Evolutionary conservation across 2,329 filamentous ascomycete species (phyloP), one percentile per base, ranked within the genome.

Genomic region (Aureobasidium uvarum): DNA sequence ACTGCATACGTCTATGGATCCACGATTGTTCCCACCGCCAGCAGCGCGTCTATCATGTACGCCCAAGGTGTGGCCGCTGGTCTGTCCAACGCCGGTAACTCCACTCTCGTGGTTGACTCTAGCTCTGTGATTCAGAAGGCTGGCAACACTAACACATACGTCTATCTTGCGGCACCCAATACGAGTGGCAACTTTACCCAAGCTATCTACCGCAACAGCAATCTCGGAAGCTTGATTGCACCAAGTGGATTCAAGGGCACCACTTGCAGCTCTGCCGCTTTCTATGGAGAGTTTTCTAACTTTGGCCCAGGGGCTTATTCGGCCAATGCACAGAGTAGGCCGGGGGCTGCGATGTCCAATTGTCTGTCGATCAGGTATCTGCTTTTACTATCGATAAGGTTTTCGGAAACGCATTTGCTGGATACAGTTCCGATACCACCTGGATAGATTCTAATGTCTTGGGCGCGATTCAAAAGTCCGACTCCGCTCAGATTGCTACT

Each of bases 1-100:
- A 77, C 76, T 13, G 66, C 79, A 0, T 81, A 81, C 64, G 67
- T 82, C 0, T 82, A 77, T 65, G 74, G 75, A 11, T 78, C 80
- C 0, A 79, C 76, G 0, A 77, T 83, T 58, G 75, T 77, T 0
- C 75, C 79, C 0, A 76, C 78, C 0, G 69, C 71, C 2, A 72
- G 68, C 18, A 75, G 72, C 25, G 78, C 74, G 0, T 69, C 72
- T 18, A 67, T 80, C 7, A 58, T 69, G 16, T 70, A 68, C 23
- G 58, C 59, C 4, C 67, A 70, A 41, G 68, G 68, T 33, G 59
- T 54, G 36, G 46, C 52, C 41, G 64, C 64, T 41, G 66, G 50
- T 43, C 58, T 63, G 36, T 66, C 66, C 20, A 51, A 51, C 18
- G 48, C 13, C 2, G 48, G 23, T 18, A 67, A 65, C 41, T 69